Evolutionary conservation across 2,329 filamentous ascomycete genomes (phyloP).

Genomic region (Elsinoe necatrix): DNA sequence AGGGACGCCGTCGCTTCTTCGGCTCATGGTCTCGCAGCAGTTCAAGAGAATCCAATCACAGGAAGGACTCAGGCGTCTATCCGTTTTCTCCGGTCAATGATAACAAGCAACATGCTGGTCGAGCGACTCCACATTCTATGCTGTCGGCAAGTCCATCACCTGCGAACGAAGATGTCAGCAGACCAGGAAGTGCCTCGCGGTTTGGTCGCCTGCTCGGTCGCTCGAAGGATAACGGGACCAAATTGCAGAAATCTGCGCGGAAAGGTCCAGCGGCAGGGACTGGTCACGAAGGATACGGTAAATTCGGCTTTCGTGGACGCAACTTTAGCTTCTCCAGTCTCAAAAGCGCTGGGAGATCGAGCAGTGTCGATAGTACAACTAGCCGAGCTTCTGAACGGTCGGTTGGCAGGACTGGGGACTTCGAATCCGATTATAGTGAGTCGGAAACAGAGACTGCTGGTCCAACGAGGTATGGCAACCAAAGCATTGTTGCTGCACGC

Average conservation of each 20-base stretch:
- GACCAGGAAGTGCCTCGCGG: slow-evolving; percentile 8
- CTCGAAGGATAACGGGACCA: slow-evolving; percentile 32
- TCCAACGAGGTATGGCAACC: neutral
- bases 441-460: neutral
- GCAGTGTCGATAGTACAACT: slow-evolving; percentile 34
- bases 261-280: slow-evolving; percentile 88
- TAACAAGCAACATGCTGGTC: neutral
- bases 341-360: slow-evolving; percentile 40
- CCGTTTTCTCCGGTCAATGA: neutral
- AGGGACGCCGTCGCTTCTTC: slow-evolving; percentile 34
- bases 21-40: slow-evolving; percentile 25
- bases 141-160: neutral
- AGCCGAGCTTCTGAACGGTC: slow-evolving; percentile 24
- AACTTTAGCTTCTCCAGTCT: slow-evolving; percentile 51
- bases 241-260: slow-evolving; percentile 50
- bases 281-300: slow-evolving; percentile 79
- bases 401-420: neutral
- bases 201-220: slow-evolving; percentile 4
- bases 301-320: slow-evolving; percentile 55
- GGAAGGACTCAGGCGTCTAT: slow-evolving; percentile 7
- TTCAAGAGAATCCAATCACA: neutral
- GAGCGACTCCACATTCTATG: neutral
- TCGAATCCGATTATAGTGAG: neutral
- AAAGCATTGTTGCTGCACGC: neutral
- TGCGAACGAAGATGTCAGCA: slow-evolving; percentile 4